Evolutionary conservation across 106 monocot genomes (phyloP).

Genomic region (Dioscorea zingiberensis): DNA sequence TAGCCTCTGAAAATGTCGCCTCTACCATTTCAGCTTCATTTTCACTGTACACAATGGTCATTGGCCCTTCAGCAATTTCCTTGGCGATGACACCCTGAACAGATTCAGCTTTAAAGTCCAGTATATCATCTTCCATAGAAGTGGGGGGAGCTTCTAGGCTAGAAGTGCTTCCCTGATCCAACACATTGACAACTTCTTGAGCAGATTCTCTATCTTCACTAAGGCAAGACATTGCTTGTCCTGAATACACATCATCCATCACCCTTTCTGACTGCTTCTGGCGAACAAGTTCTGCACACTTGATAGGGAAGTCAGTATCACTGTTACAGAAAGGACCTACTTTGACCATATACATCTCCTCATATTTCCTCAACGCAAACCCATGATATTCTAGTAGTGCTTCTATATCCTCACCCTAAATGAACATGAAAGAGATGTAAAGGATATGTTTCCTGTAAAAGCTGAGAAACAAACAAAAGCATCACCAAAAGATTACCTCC

Average conservation of each 20-base stretch:
- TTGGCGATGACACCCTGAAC: too few species aligned
- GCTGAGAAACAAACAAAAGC: neutral
- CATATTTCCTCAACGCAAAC: constrained; percentile 53
- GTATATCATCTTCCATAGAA: constrained; percentile 24
- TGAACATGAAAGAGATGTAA: constrained; percentile 3
- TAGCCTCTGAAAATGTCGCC: neutral
- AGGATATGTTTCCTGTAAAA: neutral
- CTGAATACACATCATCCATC: constrained; percentile 56
- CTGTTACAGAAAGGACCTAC: constrained; percentile 73
- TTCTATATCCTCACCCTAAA: constrained; percentile 79
- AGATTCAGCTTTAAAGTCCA: constrained; percentile 15
- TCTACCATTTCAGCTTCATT: constrained; percentile 9
- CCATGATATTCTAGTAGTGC: constrained; percentile 79
- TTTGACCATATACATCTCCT: constrained; percentile 87
- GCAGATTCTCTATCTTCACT: constrained; percentile 6
- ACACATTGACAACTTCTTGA: neutral
- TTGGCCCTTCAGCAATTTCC: neutral
- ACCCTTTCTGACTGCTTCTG: constrained; percentile 58
- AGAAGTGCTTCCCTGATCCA: constrained; percentile 6
- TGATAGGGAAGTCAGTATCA: constrained; percentile 60
- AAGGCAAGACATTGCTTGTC: constrained; percentile 11
- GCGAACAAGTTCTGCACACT: constrained; percentile 65
- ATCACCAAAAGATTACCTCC: constrained; percentile 56
- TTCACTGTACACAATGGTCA: constrained; percentile 1
- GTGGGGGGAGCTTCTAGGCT: constrained; percentile 2